Percentiles rank a stretch among this genome's conserved stretches.
phyloP scores from a whole-genome alignment of 768 basidiomycete species.

The Strobilomyces confusus region DNA sequence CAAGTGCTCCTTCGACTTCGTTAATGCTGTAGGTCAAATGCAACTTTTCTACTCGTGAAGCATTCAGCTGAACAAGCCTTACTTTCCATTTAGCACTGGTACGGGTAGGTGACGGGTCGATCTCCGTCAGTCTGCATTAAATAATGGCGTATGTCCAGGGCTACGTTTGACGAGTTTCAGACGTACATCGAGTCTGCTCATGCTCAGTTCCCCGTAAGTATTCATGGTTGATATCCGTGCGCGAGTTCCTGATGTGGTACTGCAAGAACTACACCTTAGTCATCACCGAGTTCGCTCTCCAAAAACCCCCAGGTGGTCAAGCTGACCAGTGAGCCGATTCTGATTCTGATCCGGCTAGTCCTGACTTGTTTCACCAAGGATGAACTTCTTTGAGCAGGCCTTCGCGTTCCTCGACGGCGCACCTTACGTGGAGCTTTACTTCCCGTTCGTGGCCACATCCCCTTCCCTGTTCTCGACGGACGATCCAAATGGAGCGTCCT shows the following conservation, averaged over 20 bases:
- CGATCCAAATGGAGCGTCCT: slow-evolving; percentile 8
- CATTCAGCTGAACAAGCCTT: background rate
- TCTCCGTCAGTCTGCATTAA: background rate
- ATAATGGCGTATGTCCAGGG: slow-evolving; percentile 10
- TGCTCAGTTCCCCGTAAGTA: slow-evolving; percentile 26
- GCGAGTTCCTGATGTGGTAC: slow-evolving; percentile 1
- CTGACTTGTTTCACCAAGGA: slow-evolving; percentile 16
- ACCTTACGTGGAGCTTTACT: slow-evolving; percentile 32
- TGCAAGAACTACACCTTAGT: slow-evolving; percentile 24
- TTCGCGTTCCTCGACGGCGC: slow-evolving; percentile 33
- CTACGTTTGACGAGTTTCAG: slow-evolving; percentile 28
- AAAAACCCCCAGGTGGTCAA: slow-evolving; percentile 30
- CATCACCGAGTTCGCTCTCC: slow-evolving; percentile 32
- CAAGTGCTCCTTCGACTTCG: slow-evolving; percentile 34
- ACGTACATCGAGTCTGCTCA: slow-evolving; percentile 26
- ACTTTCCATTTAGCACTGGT: slow-evolving; percentile 24
- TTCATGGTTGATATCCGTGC: no score
- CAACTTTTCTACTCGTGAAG: background rate
- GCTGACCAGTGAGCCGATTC: slow-evolving; percentile 24
- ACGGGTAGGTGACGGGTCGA: slow-evolving; percentile 17
- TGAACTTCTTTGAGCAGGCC: slow-evolving; percentile 32
- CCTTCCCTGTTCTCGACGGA: slow-evolving; percentile 23
- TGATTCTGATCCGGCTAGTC: background rate
- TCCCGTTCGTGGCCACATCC: slow-evolving; percentile 36
- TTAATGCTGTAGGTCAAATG: slow-evolving; percentile 28